Conservation (phyloP, 2,329 filamentous ascomycete species). For the Fusarium cyanostomum region DNA sequence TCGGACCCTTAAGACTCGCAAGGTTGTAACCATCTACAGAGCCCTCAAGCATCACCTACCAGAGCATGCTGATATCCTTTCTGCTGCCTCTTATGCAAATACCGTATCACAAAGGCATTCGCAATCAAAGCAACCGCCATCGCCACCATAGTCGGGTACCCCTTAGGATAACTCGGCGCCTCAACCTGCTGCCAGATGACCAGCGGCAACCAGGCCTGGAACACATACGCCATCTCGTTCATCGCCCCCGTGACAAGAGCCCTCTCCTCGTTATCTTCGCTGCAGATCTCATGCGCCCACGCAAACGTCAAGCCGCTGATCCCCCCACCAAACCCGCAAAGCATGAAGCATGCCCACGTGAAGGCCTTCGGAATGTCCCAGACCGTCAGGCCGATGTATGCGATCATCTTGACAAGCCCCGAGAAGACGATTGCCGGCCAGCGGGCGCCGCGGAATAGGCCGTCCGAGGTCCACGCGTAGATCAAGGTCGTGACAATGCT, state of each 20-base stretch:
- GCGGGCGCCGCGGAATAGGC: conserved; percentile 64
- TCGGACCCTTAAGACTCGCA: neutral
- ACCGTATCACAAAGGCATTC: conserved; percentile 58
- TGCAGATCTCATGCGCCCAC: conserved; percentile 62
- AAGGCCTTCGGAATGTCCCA: conserved; percentile 61
- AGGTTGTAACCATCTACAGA: neutral
- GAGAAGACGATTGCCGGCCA: conserved; percentile 73
- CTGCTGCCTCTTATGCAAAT: conserved; percentile 20
- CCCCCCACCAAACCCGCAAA: conserved; percentile 61
- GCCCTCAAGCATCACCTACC: neutral
- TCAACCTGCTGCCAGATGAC: conserved; percentile 74
- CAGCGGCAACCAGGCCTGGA: conserved; percentile 76
- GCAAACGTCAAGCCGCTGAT: conserved; percentile 59
- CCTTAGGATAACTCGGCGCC: conserved; percentile 68
- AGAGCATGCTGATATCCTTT: neutral
- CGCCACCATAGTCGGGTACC: conserved; percentile 64
- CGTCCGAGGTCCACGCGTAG: conserved; percentile 74
- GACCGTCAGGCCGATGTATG: conserved; percentile 52
- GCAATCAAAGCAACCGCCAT: conserved; percentile 60
- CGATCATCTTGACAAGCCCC: conserved; percentile 54
- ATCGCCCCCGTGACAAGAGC: conserved; percentile 73
- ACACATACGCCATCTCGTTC: conserved; percentile 76
- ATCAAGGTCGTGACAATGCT: conserved; percentile 66
- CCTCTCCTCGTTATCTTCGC: conserved; percentile 68
- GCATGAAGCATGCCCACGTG: conserved; percentile 71